Conservation (phyloP, 345 rosid species). For the Barbarea vulgaris region DNA sequence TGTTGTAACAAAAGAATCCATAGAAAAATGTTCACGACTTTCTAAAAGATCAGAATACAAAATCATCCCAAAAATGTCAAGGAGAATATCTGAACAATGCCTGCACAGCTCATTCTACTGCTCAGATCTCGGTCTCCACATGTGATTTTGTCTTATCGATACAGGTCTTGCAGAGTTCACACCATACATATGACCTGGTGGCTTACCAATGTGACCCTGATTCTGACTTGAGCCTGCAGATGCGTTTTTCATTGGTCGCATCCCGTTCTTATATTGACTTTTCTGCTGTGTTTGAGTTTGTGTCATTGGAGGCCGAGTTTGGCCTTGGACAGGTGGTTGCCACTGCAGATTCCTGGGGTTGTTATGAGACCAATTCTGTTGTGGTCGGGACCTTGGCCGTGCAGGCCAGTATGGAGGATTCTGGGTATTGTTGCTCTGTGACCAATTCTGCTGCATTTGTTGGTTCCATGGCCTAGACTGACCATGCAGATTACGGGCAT, state of each 20-base stretch:
- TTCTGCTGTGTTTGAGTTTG: constrained; percentile 37
- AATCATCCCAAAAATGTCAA: constrained; percentile 11
- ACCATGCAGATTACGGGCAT: constrained; percentile 11
- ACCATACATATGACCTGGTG: constrained; percentile 17
- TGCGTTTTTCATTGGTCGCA: constrained; percentile 2
- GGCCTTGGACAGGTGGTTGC: constrained; percentile 31
- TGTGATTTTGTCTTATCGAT: constrained; percentile 21
- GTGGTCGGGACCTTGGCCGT: constrained; percentile 29
- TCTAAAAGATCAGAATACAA: constrained; percentile 2
- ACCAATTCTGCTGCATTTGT: constrained; percentile 40
- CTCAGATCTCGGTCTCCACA: constrained; percentile 58
- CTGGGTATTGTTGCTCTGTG: constrained; percentile 20
- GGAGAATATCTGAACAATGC: neutral
- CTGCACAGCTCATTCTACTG: constrained; percentile 27
- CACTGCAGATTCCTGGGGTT: constrained; percentile 21
- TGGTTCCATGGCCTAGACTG: constrained; percentile 36
- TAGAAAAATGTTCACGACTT: neutral
- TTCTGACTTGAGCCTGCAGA: constrained; percentile 38
- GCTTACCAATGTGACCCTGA: constrained; percentile 16
- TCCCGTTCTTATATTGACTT: constrained; percentile 23
- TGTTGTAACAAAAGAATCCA: constrained; percentile 14
- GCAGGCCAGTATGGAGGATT: constrained; percentile 32
- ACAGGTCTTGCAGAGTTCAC: constrained; percentile 18
- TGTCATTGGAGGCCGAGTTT: constrained; percentile 13
- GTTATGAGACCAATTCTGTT: constrained; percentile 36